phyloP scores from a whole-genome alignment of 257 asterid species.

The Perilla frutescens region DNA sequence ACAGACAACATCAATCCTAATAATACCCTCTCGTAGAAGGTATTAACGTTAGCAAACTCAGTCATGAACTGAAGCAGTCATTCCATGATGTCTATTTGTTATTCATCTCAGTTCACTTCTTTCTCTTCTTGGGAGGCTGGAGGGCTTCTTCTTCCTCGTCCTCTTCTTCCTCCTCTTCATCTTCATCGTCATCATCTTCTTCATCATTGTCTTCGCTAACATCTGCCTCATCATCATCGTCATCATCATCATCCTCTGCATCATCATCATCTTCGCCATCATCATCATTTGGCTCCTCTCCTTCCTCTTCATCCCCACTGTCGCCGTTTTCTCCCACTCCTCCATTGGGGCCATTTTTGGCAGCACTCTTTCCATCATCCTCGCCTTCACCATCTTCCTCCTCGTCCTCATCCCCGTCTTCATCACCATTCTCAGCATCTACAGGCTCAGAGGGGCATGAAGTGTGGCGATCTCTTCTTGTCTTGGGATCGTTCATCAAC shows the following conservation, averaged over 20 bases:
- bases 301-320: constrained; percentile 15
- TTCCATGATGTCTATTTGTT: not conserved
- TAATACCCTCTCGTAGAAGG: too few species aligned
- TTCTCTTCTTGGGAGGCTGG: constrained; percentile 58
- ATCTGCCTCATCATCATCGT: constrained; percentile 6
- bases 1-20: too few species aligned
- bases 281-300: constrained; percentile 28
- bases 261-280: constrained; percentile 10
- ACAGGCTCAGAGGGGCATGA: constrained; percentile 34
- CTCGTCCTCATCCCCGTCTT: constrained; percentile 31
- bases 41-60: too few species aligned
- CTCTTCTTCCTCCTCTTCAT: constrained; percentile 7
- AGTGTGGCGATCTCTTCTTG: constrained; percentile 32
- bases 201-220: constrained; percentile 5
- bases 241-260: constrained; percentile 25
- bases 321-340: constrained; percentile 41
- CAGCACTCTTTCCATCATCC: constrained; percentile 37
- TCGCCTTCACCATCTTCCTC: constrained; percentile 40
- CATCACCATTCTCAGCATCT: constrained; percentile 43
- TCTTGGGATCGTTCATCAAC: constrained; percentile 27
- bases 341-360: constrained; percentile 43
- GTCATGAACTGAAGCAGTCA: too few species aligned
- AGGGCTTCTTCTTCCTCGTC: constrained; percentile 41
- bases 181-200: not conserved
- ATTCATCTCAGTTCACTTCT: constrained; percentile 40